Percentiles rank a stretch among this genome's conserved stretches.
These are phyloP conservation scores for Backusella westeae DNA, from an alignment of 192 early-diverging fungal genomes.

Conservation along the genomic window DNA sequence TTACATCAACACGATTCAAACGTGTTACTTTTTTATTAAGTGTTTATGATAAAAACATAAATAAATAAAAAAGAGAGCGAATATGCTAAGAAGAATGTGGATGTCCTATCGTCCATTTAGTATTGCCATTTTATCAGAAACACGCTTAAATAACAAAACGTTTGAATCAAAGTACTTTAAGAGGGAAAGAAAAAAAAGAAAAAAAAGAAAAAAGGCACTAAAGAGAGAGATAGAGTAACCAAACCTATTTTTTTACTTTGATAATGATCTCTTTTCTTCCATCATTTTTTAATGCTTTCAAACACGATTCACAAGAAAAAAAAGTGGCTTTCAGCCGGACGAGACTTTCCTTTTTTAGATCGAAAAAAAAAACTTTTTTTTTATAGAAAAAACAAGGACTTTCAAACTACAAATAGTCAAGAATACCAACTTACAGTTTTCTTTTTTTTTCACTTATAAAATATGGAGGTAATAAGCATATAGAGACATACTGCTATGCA, in stretches of 20 bases:
- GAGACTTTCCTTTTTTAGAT: slow-evolving; percentile 2
- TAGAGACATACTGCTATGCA: background rate
- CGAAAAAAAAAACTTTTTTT: background rate
- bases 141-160: background rate
- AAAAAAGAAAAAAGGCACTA: background rate
- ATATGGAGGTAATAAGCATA: background rate
- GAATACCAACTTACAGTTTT: background rate
- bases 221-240: background rate
- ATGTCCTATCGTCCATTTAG: background rate
- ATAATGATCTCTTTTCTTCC: background rate
- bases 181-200: background rate
- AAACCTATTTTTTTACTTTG: background rate
- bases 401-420: slow-evolving; percentile 1
- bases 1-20: background rate
- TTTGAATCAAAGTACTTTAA: background rate
- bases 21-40: background rate
- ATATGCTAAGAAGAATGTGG: background rate
- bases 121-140: background rate
- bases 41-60: background rate
- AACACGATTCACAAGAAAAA: background rate
- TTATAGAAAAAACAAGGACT: background rate
- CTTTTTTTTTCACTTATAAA: slow-evolving; percentile 2
- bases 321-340: slow-evolving; percentile 1
- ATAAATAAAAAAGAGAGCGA: background rate
- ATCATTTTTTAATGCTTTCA: too few relatives aligned